Base-by-base conservation (phyloP, 441 rosid genomes). In the Euphorbia celastroides region DNA sequence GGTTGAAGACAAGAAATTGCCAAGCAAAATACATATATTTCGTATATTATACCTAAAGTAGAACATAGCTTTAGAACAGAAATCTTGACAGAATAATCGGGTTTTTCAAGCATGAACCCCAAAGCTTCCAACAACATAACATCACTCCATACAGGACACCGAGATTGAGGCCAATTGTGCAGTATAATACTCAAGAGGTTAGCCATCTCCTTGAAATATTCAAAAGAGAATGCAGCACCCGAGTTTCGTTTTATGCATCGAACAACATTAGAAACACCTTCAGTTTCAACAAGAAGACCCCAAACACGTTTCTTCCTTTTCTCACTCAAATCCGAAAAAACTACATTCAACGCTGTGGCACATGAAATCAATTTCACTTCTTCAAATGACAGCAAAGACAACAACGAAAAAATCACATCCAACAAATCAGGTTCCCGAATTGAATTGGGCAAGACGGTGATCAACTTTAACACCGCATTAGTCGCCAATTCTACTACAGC, bases 141-240 rank as follows among this genome's bases (percentile, higher is more conserved):
- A 78, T 83, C 82, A 71, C 77, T 73, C 95, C 91, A 89, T 50
- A 88, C 89, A 60, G 50, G 59, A 76, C 74, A 89, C 61, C 98
- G 82, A 64, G 86, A 85, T 42, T 73, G 81, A 72, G 98, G 85
- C 91, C 90, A 92, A 69, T 75, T 79, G 75, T 75, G 70, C 75
- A 88, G 67, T 54, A 89, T 72, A 12, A 73, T 76, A 70, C 84
- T 76, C 72, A 89, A 72, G 42, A 92, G 85, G 64, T 74, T 78
- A 71, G 81, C 80, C 84, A 78, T 80, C 80, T 75, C 89, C 66
- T 78, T 80, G 66, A 86, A 88, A 79, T 81, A 82, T 34, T 86
- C 86, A 51, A 71, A 69, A 4, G 82, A 70, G 63, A 74, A 61
- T 67, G 42, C 60, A 55, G 72, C 79, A 59, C 65, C 62, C 32